Evolutionary conservation across 2,329 filamentous ascomycete species (phyloP).

Genomic region (Dothidotthia symphoricarpi): DNA sequence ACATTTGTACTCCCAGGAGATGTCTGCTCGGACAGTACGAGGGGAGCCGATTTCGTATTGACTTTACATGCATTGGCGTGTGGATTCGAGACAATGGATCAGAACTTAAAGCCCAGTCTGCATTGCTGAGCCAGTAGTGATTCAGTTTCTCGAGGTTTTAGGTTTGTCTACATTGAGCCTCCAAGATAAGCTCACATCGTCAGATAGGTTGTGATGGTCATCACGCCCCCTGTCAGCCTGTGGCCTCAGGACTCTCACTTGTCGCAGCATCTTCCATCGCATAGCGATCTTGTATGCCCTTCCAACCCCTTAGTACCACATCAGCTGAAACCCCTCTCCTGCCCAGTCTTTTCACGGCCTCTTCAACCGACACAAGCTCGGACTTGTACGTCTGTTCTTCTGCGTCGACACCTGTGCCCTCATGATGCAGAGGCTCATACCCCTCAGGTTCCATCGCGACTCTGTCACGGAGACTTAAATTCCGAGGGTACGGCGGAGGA

Average conservation of each 20-base stretch:
- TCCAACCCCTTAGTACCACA: conserved; percentile 49
- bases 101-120: too few species aligned
- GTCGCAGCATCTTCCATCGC: conserved; percentile 24
- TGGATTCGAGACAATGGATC: too few species aligned
- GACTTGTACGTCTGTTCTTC: conserved; percentile 48
- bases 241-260: conserved; percentile 21
- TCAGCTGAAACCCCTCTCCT: conserved; percentile 45
- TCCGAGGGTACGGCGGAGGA: conserved; percentile 40
- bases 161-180: too few species aligned
- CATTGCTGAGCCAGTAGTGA: too few species aligned
- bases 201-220: too few species aligned
- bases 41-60: too few species aligned
- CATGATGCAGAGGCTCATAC: conserved; percentile 48
- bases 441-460: conserved; percentile 41
- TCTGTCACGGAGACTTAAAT: conserved; percentile 41
- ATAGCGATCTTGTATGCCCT: conserved; percentile 41
- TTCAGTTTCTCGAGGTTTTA: too few species aligned
- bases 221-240: not conserved
- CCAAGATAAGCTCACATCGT: too few species aligned
- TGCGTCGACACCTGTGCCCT: conserved; percentile 50
- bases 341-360: conserved; percentile 44
- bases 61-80: too few species aligned
- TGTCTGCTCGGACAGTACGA: too few species aligned
- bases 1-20: too few species aligned
- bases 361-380: conserved; percentile 44